Percentiles rank a stretch among this genome's conserved stretches.
phyloP scores from a whole-genome alignment of 345 rosid species.

The Balakata baccata region DNA sequence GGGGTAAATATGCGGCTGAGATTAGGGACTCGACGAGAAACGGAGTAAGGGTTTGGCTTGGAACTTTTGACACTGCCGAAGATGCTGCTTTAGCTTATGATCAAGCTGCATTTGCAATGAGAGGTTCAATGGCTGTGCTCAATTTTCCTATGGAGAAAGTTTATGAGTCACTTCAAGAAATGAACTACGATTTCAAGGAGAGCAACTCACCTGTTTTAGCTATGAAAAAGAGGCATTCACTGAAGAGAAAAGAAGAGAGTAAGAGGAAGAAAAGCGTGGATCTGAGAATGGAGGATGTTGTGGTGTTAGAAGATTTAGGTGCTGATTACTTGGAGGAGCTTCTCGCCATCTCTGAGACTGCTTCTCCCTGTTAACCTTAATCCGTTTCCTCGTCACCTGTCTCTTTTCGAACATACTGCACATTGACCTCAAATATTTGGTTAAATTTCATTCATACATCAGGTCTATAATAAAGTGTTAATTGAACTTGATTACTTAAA shows the following conservation, averaged over 20 bases:
- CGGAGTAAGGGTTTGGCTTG: conserved; percentile 61
- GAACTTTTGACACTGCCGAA: conserved; percentile 63
- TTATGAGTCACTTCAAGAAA: conserved; percentile 41
- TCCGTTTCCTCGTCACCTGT: background rate
- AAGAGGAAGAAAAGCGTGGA: conserved; percentile 42
- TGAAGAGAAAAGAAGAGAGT: conserved; percentile 39
- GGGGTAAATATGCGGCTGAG: conserved; percentile 73
- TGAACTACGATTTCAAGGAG: conserved; percentile 30
- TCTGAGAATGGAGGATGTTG: conserved; percentile 26
- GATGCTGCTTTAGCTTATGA: conserved; percentile 68
- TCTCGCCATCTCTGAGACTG: conserved; percentile 34
- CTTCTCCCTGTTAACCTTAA: conserved; percentile 20
- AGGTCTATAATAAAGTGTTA: too few species aligned
- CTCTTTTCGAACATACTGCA: too few species aligned
- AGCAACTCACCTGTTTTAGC: conserved; percentile 53
- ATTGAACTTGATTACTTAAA: too few species aligned
- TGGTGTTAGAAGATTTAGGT: conserved; percentile 62
- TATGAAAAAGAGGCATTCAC: conserved; percentile 45
- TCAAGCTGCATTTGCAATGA: conserved; percentile 63
- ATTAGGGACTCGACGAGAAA: conserved; percentile 65
- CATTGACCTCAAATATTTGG: too few species aligned
- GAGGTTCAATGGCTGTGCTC: conserved; percentile 48
- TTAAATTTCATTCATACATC: too few species aligned
- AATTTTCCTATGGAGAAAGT: conserved; percentile 53
- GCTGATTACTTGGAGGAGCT: conserved; percentile 61